Conservation (phyloP, 129 eudicot species). For the Mikania micrantha region DNA sequence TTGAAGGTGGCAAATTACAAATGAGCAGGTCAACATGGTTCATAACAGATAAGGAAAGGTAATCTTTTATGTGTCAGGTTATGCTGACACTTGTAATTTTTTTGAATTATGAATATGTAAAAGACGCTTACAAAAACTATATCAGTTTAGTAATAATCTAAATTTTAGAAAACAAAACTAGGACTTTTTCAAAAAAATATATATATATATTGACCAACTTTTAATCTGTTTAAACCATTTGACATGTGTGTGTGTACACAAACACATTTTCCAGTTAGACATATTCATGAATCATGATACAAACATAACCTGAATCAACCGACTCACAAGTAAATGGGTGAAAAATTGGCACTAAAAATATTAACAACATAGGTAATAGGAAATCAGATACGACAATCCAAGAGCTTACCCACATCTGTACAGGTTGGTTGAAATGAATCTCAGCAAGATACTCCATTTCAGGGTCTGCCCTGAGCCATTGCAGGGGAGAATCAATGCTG, state of each 20-base stretch:
- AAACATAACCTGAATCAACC: not conserved
- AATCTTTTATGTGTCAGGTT: not conserved
- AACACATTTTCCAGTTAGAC: no score
- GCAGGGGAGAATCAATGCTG: slow-evolving; percentile 84
- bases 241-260: no score
- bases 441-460: slow-evolving; percentile 99
- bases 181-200: not conserved
- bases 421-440: slow-evolving; percentile 82
- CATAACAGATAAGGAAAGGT: not conserved
- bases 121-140: not conserved
- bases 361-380: not conserved
- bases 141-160: not conserved
- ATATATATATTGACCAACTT: not conserved
- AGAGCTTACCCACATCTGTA: slow-evolving; percentile 94
- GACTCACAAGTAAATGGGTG: not conserved
- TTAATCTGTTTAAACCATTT: not conserved
- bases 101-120: not conserved
- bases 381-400: slow-evolving; percentile 1
- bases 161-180: not conserved
- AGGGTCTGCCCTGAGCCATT: slow-evolving; percentile 98
- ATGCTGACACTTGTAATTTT: not conserved
- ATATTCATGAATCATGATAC: no score
- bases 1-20: not conserved
- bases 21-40: not conserved
- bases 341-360: not conserved